Evolutionary conservation across 225 moss, liverwort and hornwort genomes (phyloP).

Genomic region (Straminergon stramineum): DNA sequence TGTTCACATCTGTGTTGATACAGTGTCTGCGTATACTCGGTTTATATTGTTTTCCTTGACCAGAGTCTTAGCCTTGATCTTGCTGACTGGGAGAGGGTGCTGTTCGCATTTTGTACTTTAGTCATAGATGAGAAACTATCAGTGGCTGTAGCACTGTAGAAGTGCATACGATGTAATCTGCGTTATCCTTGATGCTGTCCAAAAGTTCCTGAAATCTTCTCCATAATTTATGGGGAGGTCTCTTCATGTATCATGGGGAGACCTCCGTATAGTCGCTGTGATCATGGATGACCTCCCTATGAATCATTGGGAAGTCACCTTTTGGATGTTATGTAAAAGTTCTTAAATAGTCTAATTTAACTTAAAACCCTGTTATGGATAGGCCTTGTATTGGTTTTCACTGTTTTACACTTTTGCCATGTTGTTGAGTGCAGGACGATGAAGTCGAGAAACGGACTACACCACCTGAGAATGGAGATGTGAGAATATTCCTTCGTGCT

Average conservation of each 20-base stretch:
- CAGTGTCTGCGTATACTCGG: not conserved
- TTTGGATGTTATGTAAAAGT: not conserved
- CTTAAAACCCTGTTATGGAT: not conserved
- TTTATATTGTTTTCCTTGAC: not conserved
- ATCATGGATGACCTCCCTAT: not conserved
- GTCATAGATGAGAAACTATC: not conserved
- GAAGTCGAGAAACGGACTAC: not conserved
- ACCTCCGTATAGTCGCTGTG: not conserved
- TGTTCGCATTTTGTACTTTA: not conserved
- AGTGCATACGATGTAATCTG: not conserved
- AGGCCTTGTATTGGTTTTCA: not conserved
- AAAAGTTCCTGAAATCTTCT: not conserved
- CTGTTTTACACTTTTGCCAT: not conserved
- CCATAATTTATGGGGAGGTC: not conserved
- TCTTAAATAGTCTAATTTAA: not conserved
- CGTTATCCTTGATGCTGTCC: not conserved
- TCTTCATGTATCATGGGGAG: not conserved
- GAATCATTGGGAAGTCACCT: not conserved
- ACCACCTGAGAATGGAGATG: not conserved
- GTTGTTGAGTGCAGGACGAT: slow-evolving; percentile 7
- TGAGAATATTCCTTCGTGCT: not conserved
- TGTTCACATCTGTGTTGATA: not conserved
- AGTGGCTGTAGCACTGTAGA: not conserved
- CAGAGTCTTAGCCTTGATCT: not conserved
- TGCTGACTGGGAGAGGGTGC: not conserved